A percentile compares a stretch with the other conserved stretches of the same genome.
Conservation (phyloP, 768 basidiomycete species). For the Cyclocybe aegerita region DNA sequence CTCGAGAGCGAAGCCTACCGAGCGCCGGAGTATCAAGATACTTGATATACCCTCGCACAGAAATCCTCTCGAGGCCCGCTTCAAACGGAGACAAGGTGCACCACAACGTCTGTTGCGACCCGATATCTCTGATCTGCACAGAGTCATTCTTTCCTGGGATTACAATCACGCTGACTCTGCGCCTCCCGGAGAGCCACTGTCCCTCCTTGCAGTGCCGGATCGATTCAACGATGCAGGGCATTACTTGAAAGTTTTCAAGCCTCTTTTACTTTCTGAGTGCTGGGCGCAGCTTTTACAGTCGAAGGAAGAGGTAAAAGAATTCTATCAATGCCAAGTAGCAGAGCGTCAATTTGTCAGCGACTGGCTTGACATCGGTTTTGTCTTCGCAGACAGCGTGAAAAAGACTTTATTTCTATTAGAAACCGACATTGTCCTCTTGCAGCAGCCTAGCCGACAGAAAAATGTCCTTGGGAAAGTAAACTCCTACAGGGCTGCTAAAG, state of each 20-base stretch:
- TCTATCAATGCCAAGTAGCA: slow-evolving; percentile 61
- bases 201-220: slow-evolving; percentile 53
- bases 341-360: slow-evolving; percentile 75
- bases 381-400: slow-evolving; percentile 54
- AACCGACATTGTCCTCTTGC: slow-evolving; percentile 82
- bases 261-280: slow-evolving; percentile 82
- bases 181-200: slow-evolving; percentile 53
- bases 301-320: slow-evolving; percentile 61
- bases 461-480: slow-evolving; percentile 68
- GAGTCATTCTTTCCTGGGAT: slow-evolving; percentile 81
- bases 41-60: slow-evolving; percentile 51
- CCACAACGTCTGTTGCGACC: slow-evolving; percentile 75
- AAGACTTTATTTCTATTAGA: slow-evolving; percentile 79
- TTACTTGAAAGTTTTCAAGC: slow-evolving; percentile 78
- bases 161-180: slow-evolving; percentile 65
- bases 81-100: slow-evolving; percentile 58
- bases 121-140: slow-evolving; percentile 78
- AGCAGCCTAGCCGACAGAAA: slow-evolving; percentile 51
- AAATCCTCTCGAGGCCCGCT: slow-evolving; percentile 47
- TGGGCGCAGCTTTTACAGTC: slow-evolving; percentile 87
- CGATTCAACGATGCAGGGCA: slow-evolving; percentile 62
- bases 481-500: slow-evolving; percentile 31
- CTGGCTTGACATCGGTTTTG: slow-evolving; percentile 79
- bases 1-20: slow-evolving; percentile 37
- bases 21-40: slow-evolving; percentile 64